Percentiles rank a stretch among this genome's conserved stretches.
phyloP scores from a whole-genome alignment of 495 filamentous ascomycete genomes.

The Neurospora africana region DNA sequence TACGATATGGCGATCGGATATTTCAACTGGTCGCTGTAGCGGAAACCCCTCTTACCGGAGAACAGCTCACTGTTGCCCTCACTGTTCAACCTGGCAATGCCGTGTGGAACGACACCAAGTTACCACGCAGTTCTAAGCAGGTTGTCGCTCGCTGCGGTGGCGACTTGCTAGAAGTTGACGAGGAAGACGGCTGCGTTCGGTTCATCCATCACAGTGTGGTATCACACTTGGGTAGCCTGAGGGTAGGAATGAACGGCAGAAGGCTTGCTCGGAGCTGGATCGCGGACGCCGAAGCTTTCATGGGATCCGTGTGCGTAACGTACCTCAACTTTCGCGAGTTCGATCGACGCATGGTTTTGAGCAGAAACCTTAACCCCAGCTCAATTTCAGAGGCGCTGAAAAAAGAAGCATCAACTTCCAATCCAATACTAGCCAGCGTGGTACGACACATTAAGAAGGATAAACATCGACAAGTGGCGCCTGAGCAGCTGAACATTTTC shows the following conservation, averaged over 20 bases:
- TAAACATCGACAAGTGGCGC: neutral
- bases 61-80: conserved; percentile 1
- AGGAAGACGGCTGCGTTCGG: neutral
- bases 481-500: neutral
- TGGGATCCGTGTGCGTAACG: neutral
- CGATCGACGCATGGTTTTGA: neutral
- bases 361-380: neutral
- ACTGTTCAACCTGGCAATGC: neutral
- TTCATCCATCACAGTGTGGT: conserved; percentile 5
- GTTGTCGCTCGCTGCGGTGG: neutral
- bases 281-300: neutral
- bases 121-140: neutral
- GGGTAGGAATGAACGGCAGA: neutral
- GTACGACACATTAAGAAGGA: neutral
- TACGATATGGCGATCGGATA: neutral
- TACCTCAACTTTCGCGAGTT: neutral
- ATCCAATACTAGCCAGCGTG: neutral
- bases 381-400: neutral
- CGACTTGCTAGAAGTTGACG: neutral
- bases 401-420: neutral
- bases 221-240: neutral
- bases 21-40: neutral
- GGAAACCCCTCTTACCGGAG: neutral
- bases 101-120: neutral
- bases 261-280: neutral